Base-by-base conservation (phyloP, 2,329 filamentous ascomycete species). In the Cadophora sp. region DNA sequence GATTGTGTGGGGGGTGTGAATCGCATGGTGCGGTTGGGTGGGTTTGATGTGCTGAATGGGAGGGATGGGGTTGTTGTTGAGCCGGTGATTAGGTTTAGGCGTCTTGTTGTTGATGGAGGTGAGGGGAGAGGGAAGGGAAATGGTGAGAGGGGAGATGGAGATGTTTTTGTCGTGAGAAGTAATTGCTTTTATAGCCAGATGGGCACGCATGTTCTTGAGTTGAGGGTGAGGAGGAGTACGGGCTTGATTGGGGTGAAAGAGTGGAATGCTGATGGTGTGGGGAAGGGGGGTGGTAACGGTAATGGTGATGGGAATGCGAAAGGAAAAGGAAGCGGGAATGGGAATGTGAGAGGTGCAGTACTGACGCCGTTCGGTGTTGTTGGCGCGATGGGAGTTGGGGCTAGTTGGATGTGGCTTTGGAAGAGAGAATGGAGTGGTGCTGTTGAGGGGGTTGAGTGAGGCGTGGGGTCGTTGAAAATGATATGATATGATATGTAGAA, bases 381-480 rank as follows among this genome's bases (percentile, higher is more conserved):
- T 22, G 22, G 48, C 4, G 48, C 48, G 14, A 30, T 51, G 13
- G 22, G 48, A 1, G 48, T 30, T 1, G 48, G 22, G 7, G 14
- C 22, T 16, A 51, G 48, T 30, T 51, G 48, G 48, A 51, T 51
- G 48, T 51, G 48, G 48, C 24, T 51, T 14, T 51, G 48, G 48
- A 51, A 30, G 22, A 51, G 11, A 20, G 48, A 51, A 2, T 51
- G 48, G 48, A 51, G 48, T 51, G 48, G 48, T 30, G 48, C 20
- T 30, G 22, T 27, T 27, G 48, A 51, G 48, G 24, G 11, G 48
- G 22, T 3, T 22, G 14, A 9, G 22, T 50, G 47, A 50, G 22
- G 11, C 11, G 36, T 39, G 36, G 36, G 11, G 6, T 39, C 8
- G 36, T 7, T 9, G 36, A 39, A 39, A n/a, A n/a, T n/a, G n/a